phyloP scores from a whole-genome alignment of 2,329 filamentous ascomycete genomes.

The Beauveria caledonica region DNA sequence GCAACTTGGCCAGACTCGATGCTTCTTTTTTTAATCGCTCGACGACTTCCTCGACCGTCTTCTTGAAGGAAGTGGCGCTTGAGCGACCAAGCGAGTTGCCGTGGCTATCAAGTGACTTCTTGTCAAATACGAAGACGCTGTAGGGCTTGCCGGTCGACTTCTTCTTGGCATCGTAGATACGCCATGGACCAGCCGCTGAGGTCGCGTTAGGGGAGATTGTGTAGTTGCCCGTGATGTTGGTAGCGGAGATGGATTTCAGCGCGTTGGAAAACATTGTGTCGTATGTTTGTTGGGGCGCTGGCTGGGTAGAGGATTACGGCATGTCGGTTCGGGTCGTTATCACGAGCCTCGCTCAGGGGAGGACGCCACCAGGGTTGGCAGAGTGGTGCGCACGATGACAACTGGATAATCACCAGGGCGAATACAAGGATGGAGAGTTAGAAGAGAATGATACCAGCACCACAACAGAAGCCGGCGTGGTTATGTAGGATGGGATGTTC shows the following conservation, averaged over 20 bases:
- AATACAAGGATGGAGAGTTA: background rate
- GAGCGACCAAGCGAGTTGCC: constrained; percentile 31
- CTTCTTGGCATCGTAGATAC: constrained; percentile 95
- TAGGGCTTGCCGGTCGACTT: constrained; percentile 85
- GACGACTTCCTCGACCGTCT: constrained; percentile 78
- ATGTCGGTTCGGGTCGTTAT: constrained; percentile 9
- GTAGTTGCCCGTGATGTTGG: constrained; percentile 91
- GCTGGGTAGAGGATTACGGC: background rate
- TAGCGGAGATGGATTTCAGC: constrained; percentile 82
- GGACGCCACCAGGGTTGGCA: background rate
- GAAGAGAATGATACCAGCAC: background rate
- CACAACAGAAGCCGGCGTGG: background rate
- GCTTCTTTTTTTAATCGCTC: constrained; percentile 90
- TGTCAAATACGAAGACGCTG: constrained; percentile 92
- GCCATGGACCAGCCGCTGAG: constrained; percentile 88
- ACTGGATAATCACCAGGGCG: background rate
- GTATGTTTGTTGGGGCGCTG: constrained; percentile 1
- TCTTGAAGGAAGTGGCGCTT: constrained; percentile 61
- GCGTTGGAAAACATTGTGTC: constrained; percentile 81
- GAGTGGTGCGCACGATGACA: background rate
- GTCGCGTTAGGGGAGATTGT: constrained; percentile 66
- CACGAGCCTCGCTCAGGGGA: constrained; percentile 10
- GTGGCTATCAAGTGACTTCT: constrained; percentile 67
- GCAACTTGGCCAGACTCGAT: constrained; percentile 74
- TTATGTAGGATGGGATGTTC: background rate